A percentile compares a stretch with the other conserved stretches of the same genome.
Conservation (phyloP, 495 filamentous ascomycete species). For the Hapsidospora chrysogenum region DNA sequence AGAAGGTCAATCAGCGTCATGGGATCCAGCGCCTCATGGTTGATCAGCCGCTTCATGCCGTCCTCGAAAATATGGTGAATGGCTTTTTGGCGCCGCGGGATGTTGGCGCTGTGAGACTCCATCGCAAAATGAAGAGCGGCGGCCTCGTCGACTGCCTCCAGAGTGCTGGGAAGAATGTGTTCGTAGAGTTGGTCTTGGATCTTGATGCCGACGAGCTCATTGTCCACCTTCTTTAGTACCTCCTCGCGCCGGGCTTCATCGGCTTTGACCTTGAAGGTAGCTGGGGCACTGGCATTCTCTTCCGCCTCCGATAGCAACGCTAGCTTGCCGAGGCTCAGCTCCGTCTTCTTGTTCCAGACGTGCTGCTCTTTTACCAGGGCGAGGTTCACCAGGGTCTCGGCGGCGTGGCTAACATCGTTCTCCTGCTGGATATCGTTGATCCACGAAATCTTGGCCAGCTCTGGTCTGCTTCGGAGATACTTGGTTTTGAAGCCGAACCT, state of each 20-base stretch:
- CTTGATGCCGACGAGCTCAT: conserved; percentile 43
- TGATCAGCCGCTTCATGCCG: conserved; percentile 46
- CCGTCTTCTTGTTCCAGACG: conserved; percentile 77
- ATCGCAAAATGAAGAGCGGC: conserved; percentile 61
- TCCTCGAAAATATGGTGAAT: conserved; percentile 47
- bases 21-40: conserved; percentile 46
- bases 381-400: conserved; percentile 43
- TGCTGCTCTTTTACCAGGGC: conserved; percentile 52
- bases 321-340: conserved; percentile 77
- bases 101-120: conserved; percentile 41
- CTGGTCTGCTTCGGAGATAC: conserved; percentile 52
- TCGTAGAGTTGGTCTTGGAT: conserved; percentile 60
- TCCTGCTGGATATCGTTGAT: conserved; percentile 75
- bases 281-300: conserved; percentile 11
- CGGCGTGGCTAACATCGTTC: conserved; percentile 53
- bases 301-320: conserved; percentile 47
- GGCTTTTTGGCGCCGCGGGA: conserved; percentile 42
- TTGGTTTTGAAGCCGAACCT: conserved; percentile 51
- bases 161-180: conserved; percentile 34
- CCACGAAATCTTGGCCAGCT: conserved; percentile 70
- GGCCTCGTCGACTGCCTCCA: conserved; percentile 55
- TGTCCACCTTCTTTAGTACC: conserved; percentile 32
- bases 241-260: conserved; percentile 12
- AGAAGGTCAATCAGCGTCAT: conserved; percentile 65
- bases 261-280: conserved; percentile 14